Base-by-base conservation (phyloP, 2,329 filamentous ascomycete genomes). In the Fusarium piperis region DNA sequence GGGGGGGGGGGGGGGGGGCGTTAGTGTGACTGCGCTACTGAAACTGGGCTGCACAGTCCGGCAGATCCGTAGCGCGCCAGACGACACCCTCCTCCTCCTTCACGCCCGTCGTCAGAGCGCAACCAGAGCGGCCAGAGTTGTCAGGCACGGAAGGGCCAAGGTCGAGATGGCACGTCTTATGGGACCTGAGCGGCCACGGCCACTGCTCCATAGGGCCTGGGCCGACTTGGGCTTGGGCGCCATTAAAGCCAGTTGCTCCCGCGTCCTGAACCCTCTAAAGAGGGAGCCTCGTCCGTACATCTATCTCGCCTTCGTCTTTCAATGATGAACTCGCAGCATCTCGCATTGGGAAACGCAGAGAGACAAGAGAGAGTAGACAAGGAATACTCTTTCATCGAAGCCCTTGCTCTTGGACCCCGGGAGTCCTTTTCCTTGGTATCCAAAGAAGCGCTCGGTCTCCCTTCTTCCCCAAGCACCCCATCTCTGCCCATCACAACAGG, bases 341-440 rank as follows among this genome's bases (percentile, higher is more conserved):
- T 76, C 20, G 44, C 65, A 48, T 72, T 70, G 70, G 75, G 62
- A 48, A 68, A 60, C 60, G 62, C 62, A 58, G 70, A 72, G 53
- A 70, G 66, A 73, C 48, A 46, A 39, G 71, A 67, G 44, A 68
- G 62, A 67, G 44, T 56, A 41, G 73, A 77, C 66, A 74, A 77
- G 68, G 77, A 78, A 62, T 78, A 77, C 70, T 78, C 77, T 64
- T 78, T 78, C 64, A 74, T 78, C 48, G 77, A 78, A 76, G 77
- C 77, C 33, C 75, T 78, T 57, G 66, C 71, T 58, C 75, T 78
- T 32, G 65, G 73, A 59, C 74, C 73, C 16, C 74, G 73, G 28
- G 74, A 78, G 59, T 76, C 73, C 20, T 65, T 78, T 60, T 70
- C 74, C 38, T 62, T 78, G 48, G 72, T 78, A 18, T 75, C 77